A percentile compares a stretch with the other conserved stretches of the same genome.
Conservation (phyloP, 1,284 basidiomycete genomes). For the Moesziomyces globuligerus region DNA sequence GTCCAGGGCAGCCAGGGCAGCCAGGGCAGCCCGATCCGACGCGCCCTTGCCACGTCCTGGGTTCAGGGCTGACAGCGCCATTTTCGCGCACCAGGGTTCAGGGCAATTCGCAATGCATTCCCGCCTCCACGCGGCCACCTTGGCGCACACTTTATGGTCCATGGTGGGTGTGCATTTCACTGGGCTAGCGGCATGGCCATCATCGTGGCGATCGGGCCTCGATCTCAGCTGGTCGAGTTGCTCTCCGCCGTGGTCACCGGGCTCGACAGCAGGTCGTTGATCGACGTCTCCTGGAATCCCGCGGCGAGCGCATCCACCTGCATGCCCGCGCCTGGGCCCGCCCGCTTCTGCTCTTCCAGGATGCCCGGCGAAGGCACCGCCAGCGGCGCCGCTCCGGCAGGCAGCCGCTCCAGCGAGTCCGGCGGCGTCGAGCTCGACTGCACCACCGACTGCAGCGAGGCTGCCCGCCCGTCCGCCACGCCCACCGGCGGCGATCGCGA, state of each 20-base stretch:
- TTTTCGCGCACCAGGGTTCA: no score
- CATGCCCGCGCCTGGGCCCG: constrained; percentile 21
- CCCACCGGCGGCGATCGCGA: constrained; percentile 41
- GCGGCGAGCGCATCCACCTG: constrained; percentile 36
- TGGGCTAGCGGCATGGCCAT: no score
- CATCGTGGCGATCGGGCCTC: background rate
- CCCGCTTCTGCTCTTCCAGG: constrained; percentile 32
- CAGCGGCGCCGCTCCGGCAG: constrained; percentile 41
- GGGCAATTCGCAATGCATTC: no score
- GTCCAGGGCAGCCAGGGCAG: background rate
- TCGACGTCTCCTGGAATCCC: constrained; percentile 31
- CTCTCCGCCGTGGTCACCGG: constrained; percentile 12
- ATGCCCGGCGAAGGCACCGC: constrained; percentile 39
- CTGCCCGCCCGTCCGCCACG: constrained; percentile 18
- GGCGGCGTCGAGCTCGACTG: constrained; percentile 32
- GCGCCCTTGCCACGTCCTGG: background rate
- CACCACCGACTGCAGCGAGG: constrained; percentile 15
- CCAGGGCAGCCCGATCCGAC: no score
- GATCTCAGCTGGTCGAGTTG: constrained; percentile 7
- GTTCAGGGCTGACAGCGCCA: no score
- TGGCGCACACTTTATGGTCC: background rate
- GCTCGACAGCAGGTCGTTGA: constrained; percentile 41
- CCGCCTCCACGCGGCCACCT: no score
- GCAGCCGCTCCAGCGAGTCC: constrained; percentile 22
- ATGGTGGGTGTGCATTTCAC: no score